Evolutionary conservation across 2,329 filamentous ascomycete genomes (phyloP).

Genomic region (Aspergillus costaricaensis): DNA sequence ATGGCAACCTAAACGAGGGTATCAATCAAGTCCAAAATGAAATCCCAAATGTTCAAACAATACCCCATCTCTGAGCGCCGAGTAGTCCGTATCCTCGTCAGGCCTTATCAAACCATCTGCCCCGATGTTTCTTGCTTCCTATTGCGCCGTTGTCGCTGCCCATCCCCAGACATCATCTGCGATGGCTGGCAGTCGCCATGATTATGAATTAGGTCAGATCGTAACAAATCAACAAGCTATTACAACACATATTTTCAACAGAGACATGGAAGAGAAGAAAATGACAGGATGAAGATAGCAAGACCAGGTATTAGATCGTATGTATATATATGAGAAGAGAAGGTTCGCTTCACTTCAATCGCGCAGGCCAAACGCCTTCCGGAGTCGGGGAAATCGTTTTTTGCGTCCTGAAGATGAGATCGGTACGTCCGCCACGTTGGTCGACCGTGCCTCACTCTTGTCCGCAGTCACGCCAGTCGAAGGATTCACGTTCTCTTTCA

Average conservation of each 20-base stretch:
- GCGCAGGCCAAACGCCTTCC: constrained; percentile 48
- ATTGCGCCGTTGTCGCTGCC: neutral
- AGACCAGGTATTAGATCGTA: neutral
- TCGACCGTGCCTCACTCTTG: neutral
- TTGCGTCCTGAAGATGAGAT: constrained; percentile 44
- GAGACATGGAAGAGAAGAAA: constrained; percentile 4
- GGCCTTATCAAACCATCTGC: neutral
- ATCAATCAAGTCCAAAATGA: constrained; percentile 10
- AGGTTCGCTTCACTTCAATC: constrained; percentile 1
- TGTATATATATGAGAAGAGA: constrained; percentile 6
- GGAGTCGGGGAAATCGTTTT: constrained; percentile 48
- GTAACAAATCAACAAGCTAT: neutral
- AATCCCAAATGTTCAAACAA: constrained; percentile 4
- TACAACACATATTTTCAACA: constrained; percentile 15
- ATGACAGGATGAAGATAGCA: neutral
- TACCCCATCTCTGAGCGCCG: neutral
- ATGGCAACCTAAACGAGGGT: constrained; percentile 16
- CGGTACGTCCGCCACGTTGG: constrained; percentile 32
- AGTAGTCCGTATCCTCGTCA: neutral
- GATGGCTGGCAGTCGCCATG: constrained; percentile 6
- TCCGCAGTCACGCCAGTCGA: neutral
- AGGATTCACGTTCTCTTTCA: constrained; percentile 7
- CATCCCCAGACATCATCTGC: neutral
- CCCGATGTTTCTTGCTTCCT: neutral
- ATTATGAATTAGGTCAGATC: constrained; percentile 9